These are phyloP conservation scores for Schizosaccharomyces versatilis DNA, from an alignment of 1,139 yeast genomes.

Conservation along the genomic window DNA sequence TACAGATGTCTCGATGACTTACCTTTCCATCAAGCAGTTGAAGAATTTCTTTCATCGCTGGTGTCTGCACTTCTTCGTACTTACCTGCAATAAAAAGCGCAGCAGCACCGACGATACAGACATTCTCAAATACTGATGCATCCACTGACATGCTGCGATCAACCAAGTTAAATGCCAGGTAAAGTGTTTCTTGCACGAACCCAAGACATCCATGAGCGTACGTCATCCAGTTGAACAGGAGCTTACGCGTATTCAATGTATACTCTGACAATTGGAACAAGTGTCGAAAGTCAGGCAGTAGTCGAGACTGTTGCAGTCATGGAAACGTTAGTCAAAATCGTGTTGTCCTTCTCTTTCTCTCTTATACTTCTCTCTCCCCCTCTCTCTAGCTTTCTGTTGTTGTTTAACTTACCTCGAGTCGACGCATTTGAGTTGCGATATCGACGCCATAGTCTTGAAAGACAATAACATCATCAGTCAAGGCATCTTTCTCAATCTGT, in stretches of 20 bases:
- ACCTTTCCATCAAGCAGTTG: conserved; percentile 86
- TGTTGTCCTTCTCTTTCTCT: neutral
- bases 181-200: conserved; percentile 76
- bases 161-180: conserved; percentile 65
- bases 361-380: neutral
- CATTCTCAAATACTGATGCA: conserved; percentile 56
- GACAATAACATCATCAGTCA: too few relatives aligned
- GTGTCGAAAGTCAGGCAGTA: conserved; percentile 60
- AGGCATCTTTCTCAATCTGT: too few relatives aligned
- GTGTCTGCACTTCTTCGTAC: conserved; percentile 88
- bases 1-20: conserved; percentile 57
- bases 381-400: neutral
- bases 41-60: conserved; percentile 81
- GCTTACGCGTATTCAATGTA: conserved; percentile 76
- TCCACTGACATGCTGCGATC: conserved; percentile 64
- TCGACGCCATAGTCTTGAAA: conserved; percentile 70
- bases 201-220: conserved; percentile 79
- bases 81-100: conserved; percentile 87
- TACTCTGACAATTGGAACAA: conserved; percentile 73
- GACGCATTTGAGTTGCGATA: conserved; percentile 64
- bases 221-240: conserved; percentile 82
- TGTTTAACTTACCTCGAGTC: conserved; percentile 32
- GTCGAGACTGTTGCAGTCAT: conserved; percentile 15
- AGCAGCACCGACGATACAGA: conserved; percentile 88
- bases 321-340: neutral